phyloP scores from a whole-genome alignment of 495 filamentous ascomycete genomes.

The Sporormia fimetaria region DNA sequence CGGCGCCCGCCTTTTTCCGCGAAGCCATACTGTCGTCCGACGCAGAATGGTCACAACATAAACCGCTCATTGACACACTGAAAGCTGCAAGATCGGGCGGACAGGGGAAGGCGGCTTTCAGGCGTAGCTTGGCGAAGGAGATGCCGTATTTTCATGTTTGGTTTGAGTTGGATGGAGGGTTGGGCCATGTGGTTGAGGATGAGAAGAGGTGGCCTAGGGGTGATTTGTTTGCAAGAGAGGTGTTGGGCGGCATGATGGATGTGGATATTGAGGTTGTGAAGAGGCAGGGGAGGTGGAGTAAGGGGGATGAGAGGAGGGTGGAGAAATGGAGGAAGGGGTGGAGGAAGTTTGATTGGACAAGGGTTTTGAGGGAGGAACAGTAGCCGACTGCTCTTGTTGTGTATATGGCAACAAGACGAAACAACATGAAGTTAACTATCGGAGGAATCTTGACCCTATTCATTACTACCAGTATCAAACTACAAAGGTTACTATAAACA shows the following conservation, averaged over 20 bases:
- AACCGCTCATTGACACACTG: conserved; percentile 84
- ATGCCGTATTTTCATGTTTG: conserved; percentile 99
- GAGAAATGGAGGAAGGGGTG: conserved; percentile 75
- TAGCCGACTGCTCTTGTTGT: too few species aligned
- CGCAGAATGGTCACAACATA: conserved; percentile 91
- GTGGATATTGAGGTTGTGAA: conserved; percentile 72
- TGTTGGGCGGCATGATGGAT: conserved; percentile 90
- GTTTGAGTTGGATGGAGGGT: conserved; percentile 83
- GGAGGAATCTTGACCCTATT: too few species aligned
- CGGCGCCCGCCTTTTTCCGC: conserved; percentile 86
- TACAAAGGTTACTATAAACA: too few species aligned
- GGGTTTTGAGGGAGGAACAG: conserved; percentile 58
- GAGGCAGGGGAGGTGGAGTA: conserved; percentile 82
- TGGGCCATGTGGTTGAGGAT: conserved; percentile 91
- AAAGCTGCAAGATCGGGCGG: conserved; percentile 45
- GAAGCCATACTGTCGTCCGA: conserved; percentile 83
- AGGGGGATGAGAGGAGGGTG: conserved; percentile 55
- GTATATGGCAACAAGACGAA: too few species aligned
- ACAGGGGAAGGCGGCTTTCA: conserved; percentile 70
- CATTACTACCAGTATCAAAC: too few species aligned
- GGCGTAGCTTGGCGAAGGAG: conserved; percentile 75
- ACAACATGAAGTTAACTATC: too few species aligned
- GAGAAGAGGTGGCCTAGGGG: conserved; percentile 77
- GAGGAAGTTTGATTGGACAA: conserved; percentile 95
- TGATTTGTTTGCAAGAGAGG: conserved; percentile 85